These are phyloP conservation scores for Tetracentron sinense DNA, from an alignment of 164 flowering plant species.

Conservation along the genomic window DNA sequence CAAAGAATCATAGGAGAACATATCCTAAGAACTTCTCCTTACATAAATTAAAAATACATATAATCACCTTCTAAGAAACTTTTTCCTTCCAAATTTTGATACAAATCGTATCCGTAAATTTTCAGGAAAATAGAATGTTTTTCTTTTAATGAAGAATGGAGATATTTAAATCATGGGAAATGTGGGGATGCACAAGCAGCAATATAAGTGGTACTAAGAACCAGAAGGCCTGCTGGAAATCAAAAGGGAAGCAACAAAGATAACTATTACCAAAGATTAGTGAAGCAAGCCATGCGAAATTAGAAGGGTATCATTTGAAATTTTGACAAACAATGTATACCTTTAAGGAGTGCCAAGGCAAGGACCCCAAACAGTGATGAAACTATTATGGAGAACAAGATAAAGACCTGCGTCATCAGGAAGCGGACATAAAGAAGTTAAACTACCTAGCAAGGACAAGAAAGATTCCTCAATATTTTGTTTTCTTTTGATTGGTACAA, in stretches of 20 bases:
- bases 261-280: too few relatives aligned
- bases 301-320: slow-evolving; percentile 5
- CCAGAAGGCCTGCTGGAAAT: neutral
- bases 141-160: neutral
- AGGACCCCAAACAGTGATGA: slow-evolving; percentile 58
- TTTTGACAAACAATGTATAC: slow-evolving; percentile 28
- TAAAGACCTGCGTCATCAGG: slow-evolving; percentile 58
- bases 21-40: too few relatives aligned
- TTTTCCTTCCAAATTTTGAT: too few relatives aligned
- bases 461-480: too few relatives aligned
- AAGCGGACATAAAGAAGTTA: neutral
- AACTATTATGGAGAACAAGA: slow-evolving; percentile 57
- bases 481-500: too few relatives aligned
- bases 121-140: too few relatives aligned
- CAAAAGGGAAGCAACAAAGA: too few relatives aligned
- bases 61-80: too few relatives aligned
- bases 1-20: too few relatives aligned
- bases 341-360: slow-evolving; percentile 52
- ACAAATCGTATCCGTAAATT: too few relatives aligned
- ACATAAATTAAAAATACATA: too few relatives aligned
- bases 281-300: neutral
- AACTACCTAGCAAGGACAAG: neutral
- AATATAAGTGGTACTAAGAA: too few relatives aligned
- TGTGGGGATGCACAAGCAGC: neutral
- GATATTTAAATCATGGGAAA: neutral